Conservation (phyloP, 2,329 filamentous ascomycete genomes). For the Rugonectria rugulosa region DNA sequence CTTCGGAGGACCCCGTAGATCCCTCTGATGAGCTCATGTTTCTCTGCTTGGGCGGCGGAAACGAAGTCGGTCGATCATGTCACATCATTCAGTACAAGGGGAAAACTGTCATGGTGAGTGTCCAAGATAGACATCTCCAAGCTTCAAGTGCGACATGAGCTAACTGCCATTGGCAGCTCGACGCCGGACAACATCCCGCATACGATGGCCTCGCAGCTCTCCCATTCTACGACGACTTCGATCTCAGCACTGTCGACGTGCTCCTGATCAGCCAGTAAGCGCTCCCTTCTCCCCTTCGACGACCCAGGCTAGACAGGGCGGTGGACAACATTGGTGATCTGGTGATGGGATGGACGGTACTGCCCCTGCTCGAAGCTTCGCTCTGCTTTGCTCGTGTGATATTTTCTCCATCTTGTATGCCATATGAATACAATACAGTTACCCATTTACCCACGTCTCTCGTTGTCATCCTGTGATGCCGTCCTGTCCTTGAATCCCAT, state of each 20-base stretch:
- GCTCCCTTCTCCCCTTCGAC: constrained; percentile 31
- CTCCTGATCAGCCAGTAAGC: constrained; percentile 99
- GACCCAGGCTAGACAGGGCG: constrained; percentile 40
- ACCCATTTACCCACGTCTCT: constrained; percentile 33
- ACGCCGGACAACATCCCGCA: constrained; percentile 95
- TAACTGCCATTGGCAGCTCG: constrained; percentile 67
- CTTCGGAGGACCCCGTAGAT: constrained; percentile 85
- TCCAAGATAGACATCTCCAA: background rate
- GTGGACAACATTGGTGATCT: constrained; percentile 39
- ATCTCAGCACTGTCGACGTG: constrained; percentile 95
- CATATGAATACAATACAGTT: constrained; percentile 51
- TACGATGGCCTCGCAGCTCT: constrained; percentile 93
- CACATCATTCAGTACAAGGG: constrained; percentile 99
- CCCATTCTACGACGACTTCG: constrained; percentile 98
- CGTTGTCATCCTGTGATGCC: constrained; percentile 38
- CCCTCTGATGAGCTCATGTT: constrained; percentile 95
- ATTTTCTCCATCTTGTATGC: constrained; percentile 42
- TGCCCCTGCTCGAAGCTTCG: constrained; percentile 24
- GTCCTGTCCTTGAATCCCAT: constrained; percentile 34
- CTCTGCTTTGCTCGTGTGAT: constrained; percentile 35
- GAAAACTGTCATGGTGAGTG: constrained; percentile 92
- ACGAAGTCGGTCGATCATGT: constrained; percentile 95
- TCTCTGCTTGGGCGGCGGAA: constrained; percentile 90
- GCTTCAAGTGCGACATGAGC: constrained; percentile 13
- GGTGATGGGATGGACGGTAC: constrained; percentile 35